Conservation (phyloP, 2,329 filamentous ascomycete genomes). For the Ceratocystis diversiconidia region DNA sequence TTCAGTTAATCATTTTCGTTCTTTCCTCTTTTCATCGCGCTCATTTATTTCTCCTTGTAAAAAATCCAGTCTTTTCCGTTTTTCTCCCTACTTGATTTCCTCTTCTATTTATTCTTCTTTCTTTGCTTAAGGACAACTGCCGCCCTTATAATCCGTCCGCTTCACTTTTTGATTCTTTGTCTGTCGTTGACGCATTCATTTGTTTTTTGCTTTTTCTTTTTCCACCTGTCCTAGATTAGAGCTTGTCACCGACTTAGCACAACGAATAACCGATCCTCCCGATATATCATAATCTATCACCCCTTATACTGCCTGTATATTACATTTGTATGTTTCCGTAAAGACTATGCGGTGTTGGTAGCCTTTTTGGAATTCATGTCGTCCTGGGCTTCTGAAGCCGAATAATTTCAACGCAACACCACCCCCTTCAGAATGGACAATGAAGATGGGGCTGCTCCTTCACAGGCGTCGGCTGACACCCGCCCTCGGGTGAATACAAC, state of each 20-base stretch:
- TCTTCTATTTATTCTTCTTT: neutral
- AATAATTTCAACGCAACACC: neutral
- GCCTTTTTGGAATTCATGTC: neutral
- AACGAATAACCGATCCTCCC: neutral
- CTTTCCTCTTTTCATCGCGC: neutral
- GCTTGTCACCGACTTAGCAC: neutral
- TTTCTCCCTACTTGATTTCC: neutral
- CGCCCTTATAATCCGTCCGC: neutral
- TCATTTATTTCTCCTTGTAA: neutral
- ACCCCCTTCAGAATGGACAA: neutral
- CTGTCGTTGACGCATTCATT: neutral
- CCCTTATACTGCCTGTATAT: neutral
- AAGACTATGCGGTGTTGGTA: constrained; percentile 3
- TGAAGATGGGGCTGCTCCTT: constrained; percentile 2
- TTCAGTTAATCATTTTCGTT: neutral
- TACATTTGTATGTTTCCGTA: neutral
- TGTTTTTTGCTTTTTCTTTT: neutral
- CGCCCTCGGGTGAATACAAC: neutral
- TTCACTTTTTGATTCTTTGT: neutral
- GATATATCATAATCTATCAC: neutral
- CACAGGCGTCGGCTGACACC: neutral
- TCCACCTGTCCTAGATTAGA: neutral
- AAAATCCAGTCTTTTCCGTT: neutral
- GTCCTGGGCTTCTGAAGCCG: constrained; percentile 1
- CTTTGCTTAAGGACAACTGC: neutral